A percentile compares a stretch with the other conserved stretches of the same genome.
phyloP scores from a whole-genome alignment of 495 filamentous ascomycete genomes.

The Darksidea phi region DNA sequence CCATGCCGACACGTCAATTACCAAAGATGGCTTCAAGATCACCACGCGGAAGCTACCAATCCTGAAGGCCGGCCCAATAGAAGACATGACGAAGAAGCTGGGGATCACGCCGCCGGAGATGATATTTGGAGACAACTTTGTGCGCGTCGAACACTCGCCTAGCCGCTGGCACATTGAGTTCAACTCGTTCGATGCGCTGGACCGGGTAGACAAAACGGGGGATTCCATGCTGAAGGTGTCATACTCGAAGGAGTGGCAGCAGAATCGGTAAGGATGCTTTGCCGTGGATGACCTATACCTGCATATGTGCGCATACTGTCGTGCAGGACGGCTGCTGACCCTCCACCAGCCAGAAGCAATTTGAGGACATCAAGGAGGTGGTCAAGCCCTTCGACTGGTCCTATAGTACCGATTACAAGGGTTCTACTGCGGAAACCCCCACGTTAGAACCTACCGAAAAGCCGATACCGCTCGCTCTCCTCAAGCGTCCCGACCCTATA shows the following conservation, averaged over 20 bases:
- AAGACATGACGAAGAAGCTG: slow-evolving; percentile 72
- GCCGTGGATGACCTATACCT: neutral
- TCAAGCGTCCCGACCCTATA: slow-evolving; percentile 86
- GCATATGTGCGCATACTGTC: slow-evolving; percentile 1
- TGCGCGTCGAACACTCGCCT: slow-evolving; percentile 65
- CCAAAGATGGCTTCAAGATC: slow-evolving; percentile 57
- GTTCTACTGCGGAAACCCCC: slow-evolving; percentile 52
- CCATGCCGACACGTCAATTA: slow-evolving; percentile 26
- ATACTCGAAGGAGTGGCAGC: slow-evolving; percentile 87
- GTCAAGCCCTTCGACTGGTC: slow-evolving; percentile 98
- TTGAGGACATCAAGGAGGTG: slow-evolving; percentile 87
- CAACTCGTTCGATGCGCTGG: slow-evolving; percentile 80
- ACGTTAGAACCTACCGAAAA: slow-evolving; percentile 53
- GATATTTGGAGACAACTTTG: slow-evolving; percentile 96
- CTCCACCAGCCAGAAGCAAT: slow-evolving; percentile 66
- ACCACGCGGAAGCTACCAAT: slow-evolving; percentile 85
- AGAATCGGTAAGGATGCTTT: slow-evolving; percentile 56
- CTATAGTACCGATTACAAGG: slow-evolving; percentile 82
- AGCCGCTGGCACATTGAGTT: slow-evolving; percentile 76
- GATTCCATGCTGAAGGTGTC: slow-evolving; percentile 85
- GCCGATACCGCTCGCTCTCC: slow-evolving; percentile 76
- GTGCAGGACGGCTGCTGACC: slow-evolving; percentile 11
- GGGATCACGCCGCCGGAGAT: slow-evolving; percentile 91
- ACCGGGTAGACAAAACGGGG: slow-evolving; percentile 91
- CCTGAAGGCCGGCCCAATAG: slow-evolving; percentile 85